Evolutionary conservation across 1,284 basidiomycete genomes (phyloP), one percentile per base, ranked within the genome.

Genomic region (Schizophyllum commune): DNA sequence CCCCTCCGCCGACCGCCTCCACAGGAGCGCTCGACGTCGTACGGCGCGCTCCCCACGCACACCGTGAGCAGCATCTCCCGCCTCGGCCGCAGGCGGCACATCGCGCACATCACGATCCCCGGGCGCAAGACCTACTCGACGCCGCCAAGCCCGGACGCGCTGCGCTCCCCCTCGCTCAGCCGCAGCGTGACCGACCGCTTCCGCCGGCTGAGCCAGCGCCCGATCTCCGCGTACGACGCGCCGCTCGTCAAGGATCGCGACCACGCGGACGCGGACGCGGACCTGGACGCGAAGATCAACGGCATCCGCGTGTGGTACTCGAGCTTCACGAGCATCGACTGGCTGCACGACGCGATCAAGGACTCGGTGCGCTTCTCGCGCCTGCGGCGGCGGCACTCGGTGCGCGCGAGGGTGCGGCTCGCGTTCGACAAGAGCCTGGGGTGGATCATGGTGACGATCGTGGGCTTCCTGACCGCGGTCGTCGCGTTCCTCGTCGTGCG

Each of bases 251-350:
- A 62, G 52, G 60, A 63, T 22, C 60, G 68, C 20, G 72, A 74
- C 58, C 70, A 74, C 17, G 51, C 51, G 3, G 51, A 17, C 15
- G 51, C 20, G 15, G 79, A 79, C 21, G 71, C 77, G 19, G 83
- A 83, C 56, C 75, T 83, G 21, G 86, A 88, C 65, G 81, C 86
- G 55, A 83, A 83, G 67, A 85, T 86, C 53, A 96, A 96, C 65
- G 94, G 94, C 33, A 86, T 92, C 57, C 88, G 94, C 47, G 92
- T 96, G 32, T 96, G 94, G 94, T 96, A 95, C 73, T 88, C 90
- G 51, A 92, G 86, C 9, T 94, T 88, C 75, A 84, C 86, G 1
- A 88, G 87, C 52, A 86, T 92, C 63, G 94, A 96, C 72, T 96
- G 94, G 94, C 78, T 96, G 58, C 94, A 96, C 69, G 94, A 96